Conservation (phyloP, 768 basidiomycete species). For the Rhizopogon vesiculosus region DNA sequence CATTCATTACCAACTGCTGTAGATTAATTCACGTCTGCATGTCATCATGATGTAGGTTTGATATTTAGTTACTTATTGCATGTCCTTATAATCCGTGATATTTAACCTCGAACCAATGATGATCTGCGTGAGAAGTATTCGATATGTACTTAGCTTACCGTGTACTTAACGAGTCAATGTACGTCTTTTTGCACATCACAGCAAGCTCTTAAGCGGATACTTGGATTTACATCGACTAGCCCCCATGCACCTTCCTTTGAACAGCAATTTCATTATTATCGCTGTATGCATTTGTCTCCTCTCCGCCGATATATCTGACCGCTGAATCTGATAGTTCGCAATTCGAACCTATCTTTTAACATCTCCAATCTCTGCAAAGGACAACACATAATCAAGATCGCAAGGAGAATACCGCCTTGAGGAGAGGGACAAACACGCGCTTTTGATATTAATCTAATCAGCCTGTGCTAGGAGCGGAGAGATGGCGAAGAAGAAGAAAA, state of each 20-base stretch:
- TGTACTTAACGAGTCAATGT: background rate
- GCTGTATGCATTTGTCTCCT: background rate
- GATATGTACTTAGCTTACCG: background rate
- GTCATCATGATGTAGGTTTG: constrained; percentile 15
- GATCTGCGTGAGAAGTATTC: background rate
- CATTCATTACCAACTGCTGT: constrained; percentile 18
- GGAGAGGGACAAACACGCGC: background rate
- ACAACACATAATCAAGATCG: background rate
- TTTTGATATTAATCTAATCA: background rate
- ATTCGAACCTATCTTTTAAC: background rate
- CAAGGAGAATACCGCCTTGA: background rate
- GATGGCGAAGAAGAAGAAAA: constrained; percentile 87
- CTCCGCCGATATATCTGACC: background rate
- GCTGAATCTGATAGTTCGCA: background rate
- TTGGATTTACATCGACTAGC: background rate
- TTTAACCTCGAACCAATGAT: background rate
- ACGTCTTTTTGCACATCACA: background rate
- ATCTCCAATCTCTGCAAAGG: background rate
- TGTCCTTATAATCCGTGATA: constrained; percentile 21
- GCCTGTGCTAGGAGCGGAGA: background rate
- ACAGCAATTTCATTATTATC: background rate
- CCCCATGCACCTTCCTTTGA: constrained; percentile 1
- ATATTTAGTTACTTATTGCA: constrained; percentile 14
- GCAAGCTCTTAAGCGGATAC: background rate
- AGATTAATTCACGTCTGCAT: constrained; percentile 27